Evolutionary conservation across 495 filamentous ascomycete species (phyloP).

Genomic region (Xylaria grammica): DNA sequence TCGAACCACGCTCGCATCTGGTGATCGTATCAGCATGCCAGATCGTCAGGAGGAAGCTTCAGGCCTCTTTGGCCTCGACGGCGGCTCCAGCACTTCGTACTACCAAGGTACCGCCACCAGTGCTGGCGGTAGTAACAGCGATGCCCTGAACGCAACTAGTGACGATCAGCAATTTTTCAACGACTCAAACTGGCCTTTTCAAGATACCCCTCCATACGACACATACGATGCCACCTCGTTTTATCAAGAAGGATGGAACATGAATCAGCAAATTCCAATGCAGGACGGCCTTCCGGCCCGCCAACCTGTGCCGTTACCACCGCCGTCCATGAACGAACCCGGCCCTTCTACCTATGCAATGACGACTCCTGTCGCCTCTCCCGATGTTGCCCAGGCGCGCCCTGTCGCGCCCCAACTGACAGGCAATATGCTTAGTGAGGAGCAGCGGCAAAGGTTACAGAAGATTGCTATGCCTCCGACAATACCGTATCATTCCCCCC

Average conservation of each 20-base stretch:
- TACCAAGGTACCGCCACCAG: slow-evolving; percentile 34
- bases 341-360: slow-evolving; percentile 22
- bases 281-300: slow-evolving; percentile 30
- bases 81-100: slow-evolving; percentile 34
- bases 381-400: slow-evolving; percentile 14
- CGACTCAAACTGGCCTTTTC: slow-evolving; percentile 47
- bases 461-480: slow-evolving; percentile 63
- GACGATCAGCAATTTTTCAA: slow-evolving; percentile 40
- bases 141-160: slow-evolving; percentile 35
- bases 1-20: slow-evolving; percentile 42
- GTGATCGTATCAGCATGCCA: slow-evolving; percentile 43
- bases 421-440: slow-evolving; percentile 41
- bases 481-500: slow-evolving; percentile 59
- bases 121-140: slow-evolving; percentile 32
- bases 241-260: slow-evolving; percentile 40
- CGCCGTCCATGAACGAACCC: slow-evolving; percentile 21
- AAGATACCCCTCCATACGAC: slow-evolving; percentile 53
- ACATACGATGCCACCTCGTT: slow-evolving; percentile 38
- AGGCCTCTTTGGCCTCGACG: slow-evolving; percentile 40
- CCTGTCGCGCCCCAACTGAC: slow-evolving; percentile 14
- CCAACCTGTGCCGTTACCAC: slow-evolving; percentile 22
- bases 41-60: slow-evolving; percentile 37
- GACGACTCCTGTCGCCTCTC: slow-evolving; percentile 20
- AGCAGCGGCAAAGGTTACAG: slow-evolving; percentile 59
- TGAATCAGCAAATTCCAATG: slow-evolving; percentile 31